Evolutionary conservation across 495 filamentous ascomycete species (phyloP), one percentile per base, ranked within the genome.

Genomic region (Annulohypoxylon bovei): DNA sequence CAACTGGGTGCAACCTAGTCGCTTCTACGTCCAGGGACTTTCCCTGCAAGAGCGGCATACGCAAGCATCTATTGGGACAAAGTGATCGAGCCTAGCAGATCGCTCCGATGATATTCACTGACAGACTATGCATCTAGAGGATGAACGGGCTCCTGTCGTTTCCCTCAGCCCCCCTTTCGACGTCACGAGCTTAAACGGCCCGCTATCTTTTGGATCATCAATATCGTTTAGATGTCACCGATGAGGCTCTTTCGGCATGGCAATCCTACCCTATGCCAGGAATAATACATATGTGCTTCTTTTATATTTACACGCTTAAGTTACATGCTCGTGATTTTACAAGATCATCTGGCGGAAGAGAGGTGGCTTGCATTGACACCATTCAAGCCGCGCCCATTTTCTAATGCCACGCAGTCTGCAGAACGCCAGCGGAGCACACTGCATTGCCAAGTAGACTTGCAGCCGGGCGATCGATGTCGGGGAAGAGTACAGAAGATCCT

Each of bases 381-480:
- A 62, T 58, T 32, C 49, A 52, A 55, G 32, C 28, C 46, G 39
- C 62, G 56, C 54, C 67, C 62, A 62, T 28, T 46, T 46, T 53
- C 12, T 55, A 54, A 67, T 72, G 64, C 53, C 54, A 72, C 66
- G 69, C 69, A 72, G 60, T 44, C 65, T 72, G 65, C 70, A 68
- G 65, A 64, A 67, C 50, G 70, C 65, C 61, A 65, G 35, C 65
- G 42, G 55, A 68, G 50, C 60, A 58, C 52, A 49, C 44, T 72
- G 70, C 70, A 72, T 64, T 68, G 65, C 65, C 70, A 72, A 37
- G 65, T 62, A 65, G 25, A 57, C 61, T 65, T 57, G 65, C 70
- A 65, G 65, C 55, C 60, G 49, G 61, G 49, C 65, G 70, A 72
- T 72, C 64, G 64, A 72, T 65, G 37, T 39, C 62, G 42, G 59